Percentiles rank a stretch among this genome's conserved stretches.
phyloP scores from a whole-genome alignment of 352 stramenopile species.

The Pythium folliculosum region DNA sequence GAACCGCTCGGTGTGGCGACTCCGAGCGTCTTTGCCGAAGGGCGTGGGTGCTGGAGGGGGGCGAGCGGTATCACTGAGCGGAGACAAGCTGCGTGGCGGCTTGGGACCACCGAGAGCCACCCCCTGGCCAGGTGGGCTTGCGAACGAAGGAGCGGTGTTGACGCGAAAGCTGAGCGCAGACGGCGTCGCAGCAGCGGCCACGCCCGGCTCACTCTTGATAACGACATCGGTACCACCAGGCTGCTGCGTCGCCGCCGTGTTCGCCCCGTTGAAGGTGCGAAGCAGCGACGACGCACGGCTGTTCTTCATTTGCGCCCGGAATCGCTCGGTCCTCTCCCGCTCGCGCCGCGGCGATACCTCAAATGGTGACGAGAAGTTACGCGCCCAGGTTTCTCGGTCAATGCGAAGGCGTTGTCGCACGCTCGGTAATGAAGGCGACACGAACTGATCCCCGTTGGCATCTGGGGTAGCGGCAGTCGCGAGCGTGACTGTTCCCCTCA shows the following conservation, averaged over 20 bases:
- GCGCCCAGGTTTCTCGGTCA: conserved; percentile 66
- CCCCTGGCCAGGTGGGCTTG: conserved; percentile 7
- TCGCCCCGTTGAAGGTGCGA: conserved; percentile 20
- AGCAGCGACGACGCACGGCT: conserved; percentile 30
- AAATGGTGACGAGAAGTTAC: conserved; percentile 71
- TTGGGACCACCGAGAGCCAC: not conserved
- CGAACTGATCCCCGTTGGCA: conserved; percentile 36
- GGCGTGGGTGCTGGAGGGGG: conserved; percentile 20
- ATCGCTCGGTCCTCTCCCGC: conserved; percentile 50
- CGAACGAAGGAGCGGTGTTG: conserved; percentile 12
- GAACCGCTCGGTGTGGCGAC: conserved; percentile 12
- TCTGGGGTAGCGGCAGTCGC: conserved; percentile 3
- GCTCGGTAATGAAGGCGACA: conserved; percentile 58
- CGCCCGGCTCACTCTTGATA: conserved; percentile 25
- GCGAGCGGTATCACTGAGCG: conserved; percentile 27
- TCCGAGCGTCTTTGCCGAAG: not conserved
- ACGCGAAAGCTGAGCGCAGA: conserved; percentile 13
- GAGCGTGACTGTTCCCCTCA: not conserved
- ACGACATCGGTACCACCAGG: not conserved
- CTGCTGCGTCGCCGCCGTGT: not conserved
- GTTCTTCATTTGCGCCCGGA: conserved; percentile 47
- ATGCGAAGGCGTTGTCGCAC: conserved; percentile 63
- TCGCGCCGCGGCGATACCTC: conserved; percentile 53
- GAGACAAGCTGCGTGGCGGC: conserved; percentile 27
- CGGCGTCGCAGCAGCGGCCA: not conserved